Evolutionary conservation across 192 early-diverging fungal species (phyloP).

Genomic region (Coemansia sp.): DNA sequence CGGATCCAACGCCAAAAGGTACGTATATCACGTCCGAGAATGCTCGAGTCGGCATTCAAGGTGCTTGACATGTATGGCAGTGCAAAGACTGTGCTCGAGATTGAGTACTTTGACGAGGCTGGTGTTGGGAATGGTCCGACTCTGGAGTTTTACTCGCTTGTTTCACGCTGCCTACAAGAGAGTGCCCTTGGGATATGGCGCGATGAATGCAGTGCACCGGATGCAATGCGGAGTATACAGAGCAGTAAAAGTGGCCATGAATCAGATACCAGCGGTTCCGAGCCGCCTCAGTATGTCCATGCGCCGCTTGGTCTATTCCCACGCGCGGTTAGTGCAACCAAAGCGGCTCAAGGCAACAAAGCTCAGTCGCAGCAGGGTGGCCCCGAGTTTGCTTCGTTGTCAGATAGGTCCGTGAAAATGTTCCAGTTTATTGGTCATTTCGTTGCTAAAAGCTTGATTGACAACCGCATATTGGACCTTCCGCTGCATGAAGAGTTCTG

Average conservation of each 20-base stretch:
- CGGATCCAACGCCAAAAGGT: constrained; percentile 86
- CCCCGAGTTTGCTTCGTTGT: constrained; percentile 40
- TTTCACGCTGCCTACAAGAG: constrained; percentile 74
- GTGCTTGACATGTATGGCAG: constrained; percentile 83
- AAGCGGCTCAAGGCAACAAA: background rate
- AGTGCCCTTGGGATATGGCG: constrained; percentile 67
- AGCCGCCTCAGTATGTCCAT: constrained; percentile 43
- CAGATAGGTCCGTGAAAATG: constrained; percentile 35
- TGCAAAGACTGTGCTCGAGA: constrained; percentile 71
- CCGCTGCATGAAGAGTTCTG: constrained; percentile 77
- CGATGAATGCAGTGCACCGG: constrained; percentile 39
- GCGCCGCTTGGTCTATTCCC: constrained; percentile 60
- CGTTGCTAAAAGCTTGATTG: constrained; percentile 85
- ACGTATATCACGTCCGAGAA: constrained; percentile 71
- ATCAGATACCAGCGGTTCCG: background rate
- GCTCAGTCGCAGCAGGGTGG: no score
- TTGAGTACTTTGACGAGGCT: constrained; percentile 94
- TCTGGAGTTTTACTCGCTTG: constrained; percentile 85
- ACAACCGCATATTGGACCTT: constrained; percentile 83
- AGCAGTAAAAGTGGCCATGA: no score
- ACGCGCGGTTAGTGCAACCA: background rate
- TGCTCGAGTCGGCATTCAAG: constrained; percentile 81
- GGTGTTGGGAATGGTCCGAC: constrained; percentile 91
- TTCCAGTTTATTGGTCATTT: constrained; percentile 82
- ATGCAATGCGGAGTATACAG: no score